Base-by-base conservation (phyloP, 768 basidiomycete genomes). In the Strobilomyces confusus region DNA sequence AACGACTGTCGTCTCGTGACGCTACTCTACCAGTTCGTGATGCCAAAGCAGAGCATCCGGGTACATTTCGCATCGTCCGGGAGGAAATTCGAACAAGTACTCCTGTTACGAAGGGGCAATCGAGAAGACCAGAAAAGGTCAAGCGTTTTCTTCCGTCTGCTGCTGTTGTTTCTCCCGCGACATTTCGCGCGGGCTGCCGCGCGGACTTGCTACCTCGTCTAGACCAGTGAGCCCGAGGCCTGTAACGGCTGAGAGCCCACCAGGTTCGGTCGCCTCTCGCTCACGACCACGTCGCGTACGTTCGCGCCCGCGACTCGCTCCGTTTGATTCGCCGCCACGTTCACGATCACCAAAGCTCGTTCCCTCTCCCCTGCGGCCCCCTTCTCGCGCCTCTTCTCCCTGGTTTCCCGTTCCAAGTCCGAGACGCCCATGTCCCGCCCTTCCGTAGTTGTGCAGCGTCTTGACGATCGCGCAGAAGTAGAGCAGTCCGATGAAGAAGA, bases 381-480 rank as follows among this genome's bases (percentile, higher is more conserved):
- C 44, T 41, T 37, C 50, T 36, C 43, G 44, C 29, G 22, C 25
- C 9, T 51, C 44, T 2, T 43, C 46, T 32, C 46, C 53, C 14
- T 2, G 34, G 6, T 41, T 40, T 6, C n/a, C 49, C 37, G 14
- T 14, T 17, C 9, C 23, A 34, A 17, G 1, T 26, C 41, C 32
- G 19, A 29, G 52, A 4, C 44, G 5, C 30, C 6, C 36, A 4
- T 37, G 6, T 17, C 50, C 43, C 5, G 30, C 22, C 22, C 65
- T 56, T 13, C 85, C 83, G 52, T 89, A 90, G 32, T 72, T 76
- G 64, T 74, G 74, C 63, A 90, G 71, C 1, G 87, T 86, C 52
- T 70, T 71, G 32, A 89, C 72, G 42, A 89, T 86, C 52, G 87
- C 67, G 9, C 55, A 61, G 44, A 88, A 78, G 54, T 88, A 85